Evolutionary conservation across 257 asterid species (phyloP).

Genomic region (Ligustrum vulgare): DNA sequence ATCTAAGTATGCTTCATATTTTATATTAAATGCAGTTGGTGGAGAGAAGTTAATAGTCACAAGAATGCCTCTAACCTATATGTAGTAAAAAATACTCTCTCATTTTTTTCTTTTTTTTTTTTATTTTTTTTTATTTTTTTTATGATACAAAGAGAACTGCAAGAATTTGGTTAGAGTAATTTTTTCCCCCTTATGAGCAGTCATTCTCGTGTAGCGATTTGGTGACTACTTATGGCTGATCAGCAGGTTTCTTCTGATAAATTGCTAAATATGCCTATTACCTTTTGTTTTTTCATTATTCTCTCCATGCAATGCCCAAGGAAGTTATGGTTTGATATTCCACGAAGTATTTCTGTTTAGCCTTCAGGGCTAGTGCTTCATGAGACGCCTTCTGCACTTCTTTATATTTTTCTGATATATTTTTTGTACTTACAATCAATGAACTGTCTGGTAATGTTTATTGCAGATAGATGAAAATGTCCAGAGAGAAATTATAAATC

Average conservation of each 20-base stretch:
- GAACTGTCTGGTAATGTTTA: conserved; percentile 14
- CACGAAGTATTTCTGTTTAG: background rate
- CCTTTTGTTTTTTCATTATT: background rate
- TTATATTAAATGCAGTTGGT: background rate
- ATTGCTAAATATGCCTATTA: background rate
- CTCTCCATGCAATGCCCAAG: too few relatives aligned
- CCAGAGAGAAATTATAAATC: conserved; percentile 83
- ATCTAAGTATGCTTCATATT: background rate
- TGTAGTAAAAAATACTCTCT: too few relatives aligned
- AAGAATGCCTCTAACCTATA: background rate
- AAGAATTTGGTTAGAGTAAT: background rate
- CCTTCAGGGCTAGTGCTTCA: background rate
- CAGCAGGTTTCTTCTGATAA: background rate
- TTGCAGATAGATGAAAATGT: conserved; percentile 91
- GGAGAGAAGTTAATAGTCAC: background rate
- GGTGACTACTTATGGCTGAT: background rate
- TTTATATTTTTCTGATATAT: background rate
- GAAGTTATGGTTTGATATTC: conserved; percentile 1
- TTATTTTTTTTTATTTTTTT: too few relatives aligned
- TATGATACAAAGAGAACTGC: background rate
- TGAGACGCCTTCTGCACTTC: background rate
- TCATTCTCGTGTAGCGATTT: background rate
- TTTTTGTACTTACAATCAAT: background rate
- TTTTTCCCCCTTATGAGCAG: background rate
- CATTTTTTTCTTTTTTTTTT: too few relatives aligned